phyloP scores from a whole-genome alignment of 2,329 filamentous ascomycete species.

The Fusarium xyrophilum region DNA sequence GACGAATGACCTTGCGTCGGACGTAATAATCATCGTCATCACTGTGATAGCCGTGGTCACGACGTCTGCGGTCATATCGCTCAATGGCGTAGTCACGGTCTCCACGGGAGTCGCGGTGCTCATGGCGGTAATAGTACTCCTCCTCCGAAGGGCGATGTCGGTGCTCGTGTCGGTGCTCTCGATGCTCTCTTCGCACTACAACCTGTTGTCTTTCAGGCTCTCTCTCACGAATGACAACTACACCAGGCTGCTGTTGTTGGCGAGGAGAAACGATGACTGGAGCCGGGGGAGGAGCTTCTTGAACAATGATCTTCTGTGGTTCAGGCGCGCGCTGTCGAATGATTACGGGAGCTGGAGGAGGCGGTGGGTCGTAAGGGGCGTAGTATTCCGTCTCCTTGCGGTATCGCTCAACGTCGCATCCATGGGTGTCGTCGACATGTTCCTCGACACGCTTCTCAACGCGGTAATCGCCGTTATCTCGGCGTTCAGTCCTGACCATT shows the following conservation, averaged over 20 bases:
- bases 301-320: conserved; percentile 66
- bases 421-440: conserved; percentile 53
- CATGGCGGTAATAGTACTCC: conserved; percentile 61
- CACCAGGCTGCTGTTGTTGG: conserved; percentile 54
- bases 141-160: conserved; percentile 47
- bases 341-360: conserved; percentile 56
- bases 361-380: conserved; percentile 57
- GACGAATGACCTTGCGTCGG: conserved; percentile 56
- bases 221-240: conserved; percentile 54
- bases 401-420: conserved; percentile 64
- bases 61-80: conserved; percentile 50
- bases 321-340: conserved; percentile 63
- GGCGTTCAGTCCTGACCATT: conserved; percentile 51
- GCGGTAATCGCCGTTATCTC: conserved; percentile 51
- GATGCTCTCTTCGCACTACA: conserved; percentile 45
- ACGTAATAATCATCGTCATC: conserved; percentile 59
- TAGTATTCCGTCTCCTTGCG: conserved; percentile 70
- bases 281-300: conserved; percentile 61
- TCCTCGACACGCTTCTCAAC: conserved; percentile 63
- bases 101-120: conserved; percentile 53
- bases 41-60: conserved; percentile 53
- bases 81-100: conserved; percentile 45
- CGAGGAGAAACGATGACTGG: conserved; percentile 57
- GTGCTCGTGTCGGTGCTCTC: conserved; percentile 15
- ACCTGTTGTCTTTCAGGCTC: conserved; percentile 50